A percentile compares a stretch with the other conserved stretches of the same genome.
phyloP scores from a whole-genome alignment of 2,329 filamentous ascomycete species.

The Polytolypa hystricis region DNA sequence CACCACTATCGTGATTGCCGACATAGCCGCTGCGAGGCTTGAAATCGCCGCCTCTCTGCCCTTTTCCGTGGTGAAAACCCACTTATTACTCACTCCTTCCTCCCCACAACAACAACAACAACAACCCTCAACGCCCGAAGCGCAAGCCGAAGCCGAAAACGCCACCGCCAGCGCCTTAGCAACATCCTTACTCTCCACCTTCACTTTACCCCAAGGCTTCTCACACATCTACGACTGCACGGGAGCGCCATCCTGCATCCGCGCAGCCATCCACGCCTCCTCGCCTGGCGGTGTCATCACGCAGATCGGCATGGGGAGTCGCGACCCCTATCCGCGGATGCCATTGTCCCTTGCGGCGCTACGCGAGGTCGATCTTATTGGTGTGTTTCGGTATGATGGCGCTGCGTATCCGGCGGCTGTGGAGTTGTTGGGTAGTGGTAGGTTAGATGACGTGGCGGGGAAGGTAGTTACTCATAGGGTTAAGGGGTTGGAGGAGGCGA shows the following conservation, averaged over 20 bases:
- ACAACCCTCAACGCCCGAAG: slow-evolving; percentile 22
- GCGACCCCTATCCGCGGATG: slow-evolving; percentile 40
- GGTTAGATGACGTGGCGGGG: slow-evolving; percentile 38
- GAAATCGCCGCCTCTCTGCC: slow-evolving; percentile 40
- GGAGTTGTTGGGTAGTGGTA: slow-evolving; percentile 40
- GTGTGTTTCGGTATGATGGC: slow-evolving; percentile 45
- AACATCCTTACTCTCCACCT: slow-evolving; percentile 18
- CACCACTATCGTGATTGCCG: slow-evolving; percentile 46
- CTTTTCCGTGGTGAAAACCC: slow-evolving; percentile 24
- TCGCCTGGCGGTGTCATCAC: slow-evolving; percentile 41
- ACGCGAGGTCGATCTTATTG: slow-evolving; percentile 46
- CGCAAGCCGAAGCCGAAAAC: slow-evolving; percentile 19
- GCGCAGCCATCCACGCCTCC: slow-evolving; percentile 35
- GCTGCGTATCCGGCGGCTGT: slow-evolving; percentile 46
- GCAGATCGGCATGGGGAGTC: slow-evolving; percentile 48
- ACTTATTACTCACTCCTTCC: slow-evolving; percentile 22
- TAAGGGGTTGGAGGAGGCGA: slow-evolving; percentile 33
- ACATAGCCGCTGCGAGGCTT: slow-evolving; percentile 47
- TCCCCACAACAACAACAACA: too few relatives aligned
- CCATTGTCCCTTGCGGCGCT: slow-evolving; percentile 44
- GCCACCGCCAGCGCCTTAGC: slow-evolving; percentile 25
- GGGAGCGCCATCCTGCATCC: slow-evolving; percentile 34
- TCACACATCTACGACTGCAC: slow-evolving; percentile 37
- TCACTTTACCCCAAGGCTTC: slow-evolving; percentile 24
- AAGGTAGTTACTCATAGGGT: slow-evolving; percentile 45